phyloP scores from a whole-genome alignment of 768 basidiomycete genomes.

The Pleurotus ostreatus region DNA sequence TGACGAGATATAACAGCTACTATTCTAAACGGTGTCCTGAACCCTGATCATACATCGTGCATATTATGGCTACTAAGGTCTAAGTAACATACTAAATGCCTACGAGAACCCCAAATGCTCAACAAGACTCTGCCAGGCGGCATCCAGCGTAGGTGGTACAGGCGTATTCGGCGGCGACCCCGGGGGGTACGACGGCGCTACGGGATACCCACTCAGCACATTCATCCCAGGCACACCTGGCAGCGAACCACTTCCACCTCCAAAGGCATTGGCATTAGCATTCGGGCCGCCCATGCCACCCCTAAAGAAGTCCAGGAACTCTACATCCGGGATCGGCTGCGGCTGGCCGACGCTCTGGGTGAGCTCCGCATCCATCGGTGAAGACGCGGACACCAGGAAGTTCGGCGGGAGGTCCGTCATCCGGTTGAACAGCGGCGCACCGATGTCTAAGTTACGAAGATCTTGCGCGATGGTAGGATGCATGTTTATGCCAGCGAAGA shows the following conservation, averaged over 20 bases:
- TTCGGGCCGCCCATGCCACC: not conserved
- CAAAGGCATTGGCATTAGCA: not conserved
- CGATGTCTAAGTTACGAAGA: conserved; percentile 36
- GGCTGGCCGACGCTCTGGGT: conserved; percentile 10
- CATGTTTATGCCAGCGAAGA: conserved; percentile 20
- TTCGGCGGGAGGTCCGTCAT: conserved; percentile 23
- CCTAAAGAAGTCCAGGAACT: conserved; percentile 13
- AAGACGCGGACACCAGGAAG: not conserved
- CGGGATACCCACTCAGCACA: conserved; percentile 8
- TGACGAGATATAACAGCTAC: too few relatives aligned
- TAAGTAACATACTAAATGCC: too few relatives aligned
- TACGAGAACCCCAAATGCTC: conserved; percentile 57
- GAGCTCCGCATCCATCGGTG: conserved; percentile 11
- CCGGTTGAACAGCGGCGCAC: conserved; percentile 16
- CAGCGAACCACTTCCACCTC: not conserved
- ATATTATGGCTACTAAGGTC: too few relatives aligned
- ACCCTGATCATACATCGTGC: too few relatives aligned
- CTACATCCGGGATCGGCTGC: conserved; percentile 25
- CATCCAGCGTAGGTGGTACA: conserved; percentile 43
- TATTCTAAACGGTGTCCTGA: too few relatives aligned
- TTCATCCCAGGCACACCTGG: conserved; percentile 10
- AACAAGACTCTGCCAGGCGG: conserved; percentile 65
- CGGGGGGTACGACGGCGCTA: not conserved
- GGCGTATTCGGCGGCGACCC: conserved; percentile 9
- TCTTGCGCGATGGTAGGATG: conserved; percentile 56